These are phyloP conservation scores for Mycena olivaceomarginata DNA, from an alignment of 768 basidiomycete genomes.

Conservation along the genomic window DNA sequence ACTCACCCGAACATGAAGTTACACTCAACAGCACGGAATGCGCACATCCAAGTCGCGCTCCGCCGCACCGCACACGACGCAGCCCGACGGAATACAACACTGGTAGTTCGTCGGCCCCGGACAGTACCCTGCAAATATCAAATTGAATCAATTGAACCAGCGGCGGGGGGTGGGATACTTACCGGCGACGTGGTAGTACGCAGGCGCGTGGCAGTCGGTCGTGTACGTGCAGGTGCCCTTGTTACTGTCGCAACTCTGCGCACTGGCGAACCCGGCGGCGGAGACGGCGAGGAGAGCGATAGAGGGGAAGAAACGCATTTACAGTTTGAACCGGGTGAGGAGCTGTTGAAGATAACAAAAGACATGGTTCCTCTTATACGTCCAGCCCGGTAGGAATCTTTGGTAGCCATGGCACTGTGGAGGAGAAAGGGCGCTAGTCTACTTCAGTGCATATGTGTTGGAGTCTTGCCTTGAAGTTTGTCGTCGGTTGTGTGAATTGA, in stretches of 20 bases:
- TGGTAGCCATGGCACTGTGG: too few species aligned
- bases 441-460: too few species aligned
- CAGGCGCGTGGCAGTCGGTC: conserved; percentile 16
- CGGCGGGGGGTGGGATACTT: neutral
- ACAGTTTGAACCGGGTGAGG: too few species aligned
- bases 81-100: conserved; percentile 9
- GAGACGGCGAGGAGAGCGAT: neutral
- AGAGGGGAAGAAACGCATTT: conserved; percentile 2
- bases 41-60: neutral
- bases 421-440: too few species aligned
- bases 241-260: conserved; percentile 8
- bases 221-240: conserved; percentile 18
- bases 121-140: neutral
- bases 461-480: too few species aligned
- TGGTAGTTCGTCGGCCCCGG: conserved; percentile 14
- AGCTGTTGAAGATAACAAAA: too few species aligned
- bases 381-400: too few species aligned
- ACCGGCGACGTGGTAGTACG: conserved; percentile 22
- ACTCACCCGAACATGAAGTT: too few species aligned
- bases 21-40: neutral
- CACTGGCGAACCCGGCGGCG: neutral
- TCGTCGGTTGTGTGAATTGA: too few species aligned
- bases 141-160: neutral
- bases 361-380: too few species aligned
- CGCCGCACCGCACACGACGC: conserved; percentile 4